Percentiles rank a stretch among this genome's conserved stretches.
Conservation (phyloP, 305 asterid genomes). For the Withania somnifera region DNA sequence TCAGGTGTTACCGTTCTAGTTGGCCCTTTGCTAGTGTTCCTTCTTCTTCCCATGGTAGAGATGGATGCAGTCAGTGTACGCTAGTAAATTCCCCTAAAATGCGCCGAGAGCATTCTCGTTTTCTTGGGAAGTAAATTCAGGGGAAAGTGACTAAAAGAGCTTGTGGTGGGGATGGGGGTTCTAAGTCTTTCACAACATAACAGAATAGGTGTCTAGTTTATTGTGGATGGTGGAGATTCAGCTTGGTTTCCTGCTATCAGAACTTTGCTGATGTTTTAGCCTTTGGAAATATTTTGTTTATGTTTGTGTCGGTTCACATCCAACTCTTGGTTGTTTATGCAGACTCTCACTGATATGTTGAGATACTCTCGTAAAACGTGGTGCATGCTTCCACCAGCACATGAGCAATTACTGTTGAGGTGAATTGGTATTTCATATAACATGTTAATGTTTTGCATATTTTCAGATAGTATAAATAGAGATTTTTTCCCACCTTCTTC, state of each 20-base stretch:
- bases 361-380: conserved; percentile 44
- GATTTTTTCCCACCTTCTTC: not conserved
- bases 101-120: too few species aligned
- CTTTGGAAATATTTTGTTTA: not conserved
- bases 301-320: conserved; percentile 6
- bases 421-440: conserved; percentile 8
- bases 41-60: too few species aligned
- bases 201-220: not conserved
- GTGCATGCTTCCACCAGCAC: conserved; percentile 51
- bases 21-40: too few species aligned
- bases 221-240: not conserved
- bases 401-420: conserved; percentile 63
- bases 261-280: not conserved
- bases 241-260: not conserved
- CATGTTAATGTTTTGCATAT: not conserved
- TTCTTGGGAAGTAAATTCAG: too few species aligned
- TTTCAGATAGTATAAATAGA: not conserved
- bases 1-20: too few species aligned
- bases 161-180: not conserved
- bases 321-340: conserved; percentile 9
- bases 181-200: not conserved
- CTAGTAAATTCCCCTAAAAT: too few species aligned
- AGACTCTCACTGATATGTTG: conserved; percentile 68
- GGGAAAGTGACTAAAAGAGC: not conserved
- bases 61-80: too few species aligned